Conservation (phyloP, 176 grass and related monocot species). For the Musa itinerans region DNA sequence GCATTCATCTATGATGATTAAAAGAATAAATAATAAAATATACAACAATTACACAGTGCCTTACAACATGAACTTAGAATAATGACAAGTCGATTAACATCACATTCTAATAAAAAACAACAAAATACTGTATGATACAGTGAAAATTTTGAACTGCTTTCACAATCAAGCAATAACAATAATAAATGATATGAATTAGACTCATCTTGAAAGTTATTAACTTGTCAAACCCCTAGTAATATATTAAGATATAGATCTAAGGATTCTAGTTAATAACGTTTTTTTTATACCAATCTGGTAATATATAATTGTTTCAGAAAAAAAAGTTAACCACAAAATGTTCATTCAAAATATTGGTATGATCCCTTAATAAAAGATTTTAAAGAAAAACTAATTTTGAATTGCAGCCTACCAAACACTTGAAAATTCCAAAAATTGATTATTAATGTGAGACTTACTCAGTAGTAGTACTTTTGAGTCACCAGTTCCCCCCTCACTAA, state of each 20-base stretch:
- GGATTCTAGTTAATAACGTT: background rate
- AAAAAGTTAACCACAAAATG: too few relatives aligned
- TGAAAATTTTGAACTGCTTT: background rate
- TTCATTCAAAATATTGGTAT: too few relatives aligned
- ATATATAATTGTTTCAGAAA: too few relatives aligned
- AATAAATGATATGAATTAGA: background rate
- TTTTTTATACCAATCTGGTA: too few relatives aligned
- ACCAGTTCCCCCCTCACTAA: too few relatives aligned
- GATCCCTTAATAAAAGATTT: too few relatives aligned
- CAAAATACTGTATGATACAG: background rate
- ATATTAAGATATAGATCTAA: background rate
- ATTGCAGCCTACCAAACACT: too few relatives aligned
- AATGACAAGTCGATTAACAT: background rate
- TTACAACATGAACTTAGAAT: background rate
- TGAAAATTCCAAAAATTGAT: too few relatives aligned
- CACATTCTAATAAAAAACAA: background rate
- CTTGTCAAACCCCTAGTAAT: background rate
- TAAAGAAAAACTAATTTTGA: too few relatives aligned
- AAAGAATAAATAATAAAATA: background rate
- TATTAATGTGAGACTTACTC: too few relatives aligned
- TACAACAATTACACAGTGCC: background rate
- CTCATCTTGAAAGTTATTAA: background rate
- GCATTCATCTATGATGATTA: background rate
- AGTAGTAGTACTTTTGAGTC: too few relatives aligned
- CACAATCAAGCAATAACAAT: background rate